Percentiles rank a stretch among this genome's conserved stretches.
phyloP scores from a whole-genome alignment of 2,329 filamentous ascomycete species.

The Fusarium sp. region DNA sequence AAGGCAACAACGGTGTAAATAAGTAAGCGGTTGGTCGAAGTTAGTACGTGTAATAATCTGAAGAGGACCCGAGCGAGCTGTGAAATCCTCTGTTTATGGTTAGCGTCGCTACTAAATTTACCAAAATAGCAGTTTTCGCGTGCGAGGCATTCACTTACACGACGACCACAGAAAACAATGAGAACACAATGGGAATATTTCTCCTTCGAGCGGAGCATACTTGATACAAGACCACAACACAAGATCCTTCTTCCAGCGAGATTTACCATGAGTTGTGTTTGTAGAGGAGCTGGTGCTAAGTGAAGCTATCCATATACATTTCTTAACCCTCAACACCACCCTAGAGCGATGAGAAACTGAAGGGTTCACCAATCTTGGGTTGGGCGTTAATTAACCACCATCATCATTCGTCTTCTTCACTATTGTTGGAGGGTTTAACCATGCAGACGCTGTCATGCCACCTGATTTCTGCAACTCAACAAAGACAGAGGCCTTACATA shows the following conservation, averaged over 20 bases:
- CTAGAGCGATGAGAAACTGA: neutral
- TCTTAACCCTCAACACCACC: neutral
- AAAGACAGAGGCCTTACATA: neutral
- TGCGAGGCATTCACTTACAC: neutral
- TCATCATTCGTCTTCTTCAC: neutral
- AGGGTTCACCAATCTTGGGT: neutral
- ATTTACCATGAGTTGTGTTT: neutral
- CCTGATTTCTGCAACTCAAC: neutral
- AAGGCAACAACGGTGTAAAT: neutral
- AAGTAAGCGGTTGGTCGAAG: neutral
- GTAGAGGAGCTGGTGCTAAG: neutral
- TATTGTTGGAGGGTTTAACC: neutral
- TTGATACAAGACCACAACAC: neutral
- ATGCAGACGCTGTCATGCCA: neutral
- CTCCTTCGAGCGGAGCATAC: neutral
- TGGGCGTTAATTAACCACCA: neutral
- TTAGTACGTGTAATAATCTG: neutral
- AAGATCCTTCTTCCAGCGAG: neutral
- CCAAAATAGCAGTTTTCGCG: neutral
- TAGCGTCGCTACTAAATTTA: neutral
- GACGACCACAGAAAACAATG: neutral
- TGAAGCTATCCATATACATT: neutral
- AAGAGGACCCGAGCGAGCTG: neutral
- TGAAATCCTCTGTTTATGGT: neutral
- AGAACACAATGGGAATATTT: neutral